A percentile compares a stretch with the other conserved stretches of the same genome.
Evolutionary conservation across 331 rosid genomes (phyloP).

Genomic region (Rosa hybrid): DNA sequence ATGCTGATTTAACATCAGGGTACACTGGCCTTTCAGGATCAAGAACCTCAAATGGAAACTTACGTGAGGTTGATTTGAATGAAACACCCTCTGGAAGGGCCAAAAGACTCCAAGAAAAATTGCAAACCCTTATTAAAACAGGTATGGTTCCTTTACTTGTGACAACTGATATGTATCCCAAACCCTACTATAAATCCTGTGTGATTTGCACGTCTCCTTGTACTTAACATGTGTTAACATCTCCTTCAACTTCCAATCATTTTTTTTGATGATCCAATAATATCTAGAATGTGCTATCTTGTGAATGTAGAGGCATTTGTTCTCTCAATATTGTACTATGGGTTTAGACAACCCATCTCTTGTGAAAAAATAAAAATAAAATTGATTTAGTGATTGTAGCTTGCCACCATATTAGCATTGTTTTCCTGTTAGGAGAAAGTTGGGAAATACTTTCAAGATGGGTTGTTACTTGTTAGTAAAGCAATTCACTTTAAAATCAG

Average conservation of each 20-base stretch:
- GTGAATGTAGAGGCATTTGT: background rate
- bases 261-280: background rate
- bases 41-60: conserved; percentile 53
- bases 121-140: conserved; percentile 68
- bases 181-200: background rate
- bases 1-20: conserved; percentile 42
- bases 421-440: background rate
- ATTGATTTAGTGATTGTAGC: background rate
- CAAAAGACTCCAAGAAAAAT: conserved; percentile 57
- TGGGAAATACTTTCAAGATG: background rate
- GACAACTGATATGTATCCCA: background rate
- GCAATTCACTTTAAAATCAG: background rate
- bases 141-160: conserved; percentile 33
- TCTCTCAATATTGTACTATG: background rate
- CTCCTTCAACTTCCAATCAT: background rate
- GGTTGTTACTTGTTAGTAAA: background rate
- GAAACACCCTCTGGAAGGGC: conserved; percentile 63
- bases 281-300: background rate
- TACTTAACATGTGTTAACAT: background rate
- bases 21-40: conserved; percentile 26
- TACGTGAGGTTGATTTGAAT: conserved; percentile 66
- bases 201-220: background rate
- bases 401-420: background rate
- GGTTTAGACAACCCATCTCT: background rate
- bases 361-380: too few species aligned